These are phyloP conservation scores for Kwoniella newhampshirensis DNA, from an alignment of 768 basidiomycete species.

Conservation along the genomic window DNA sequence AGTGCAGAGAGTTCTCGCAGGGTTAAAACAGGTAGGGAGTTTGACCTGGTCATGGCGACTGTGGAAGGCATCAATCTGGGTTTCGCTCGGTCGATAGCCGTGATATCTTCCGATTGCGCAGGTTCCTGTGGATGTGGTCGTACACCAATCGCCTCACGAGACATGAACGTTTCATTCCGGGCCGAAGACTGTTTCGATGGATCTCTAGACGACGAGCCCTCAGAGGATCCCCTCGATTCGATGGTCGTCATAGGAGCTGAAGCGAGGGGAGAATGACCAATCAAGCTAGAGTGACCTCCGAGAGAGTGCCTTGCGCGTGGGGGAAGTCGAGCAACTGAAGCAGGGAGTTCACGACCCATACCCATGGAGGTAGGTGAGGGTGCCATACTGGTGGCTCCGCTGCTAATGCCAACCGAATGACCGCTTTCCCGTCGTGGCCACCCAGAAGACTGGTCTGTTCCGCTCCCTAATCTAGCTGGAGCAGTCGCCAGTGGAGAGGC, in stretches of 20 bases:
- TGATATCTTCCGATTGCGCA: background rate
- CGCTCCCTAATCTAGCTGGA: conserved; percentile 15
- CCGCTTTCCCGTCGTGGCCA: conserved; percentile 20
- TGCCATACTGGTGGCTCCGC: background rate
- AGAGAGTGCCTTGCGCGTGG: conserved; percentile 22
- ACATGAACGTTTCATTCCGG: conserved; percentile 10
- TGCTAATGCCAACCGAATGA: background rate
- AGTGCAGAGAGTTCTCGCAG: conserved; percentile 41
- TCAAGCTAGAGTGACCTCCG: conserved; percentile 4
- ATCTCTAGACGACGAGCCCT: conserved; percentile 20
- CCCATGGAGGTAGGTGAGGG: conserved; percentile 7
- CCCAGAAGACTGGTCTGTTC: conserved; percentile 1
- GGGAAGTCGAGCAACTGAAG: conserved; percentile 11
- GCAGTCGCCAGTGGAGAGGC: conserved; percentile 4
- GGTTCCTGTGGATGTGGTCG: background rate
- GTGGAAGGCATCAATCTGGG: conserved; percentile 13
- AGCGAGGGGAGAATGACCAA: conserved; percentile 30
- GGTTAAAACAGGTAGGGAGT: conserved; percentile 44
- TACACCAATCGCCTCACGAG: conserved; percentile 10
- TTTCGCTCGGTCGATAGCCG: background rate
- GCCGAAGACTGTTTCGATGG: conserved; percentile 8
- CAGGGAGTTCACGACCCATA: background rate
- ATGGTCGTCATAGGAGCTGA: conserved; percentile 40
- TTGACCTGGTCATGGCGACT: conserved; percentile 46
- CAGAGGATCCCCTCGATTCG: conserved; percentile 15